phyloP scores from a whole-genome alignment of 2,329 filamentous ascomycete genomes.

The Cladosporium phlei region DNA sequence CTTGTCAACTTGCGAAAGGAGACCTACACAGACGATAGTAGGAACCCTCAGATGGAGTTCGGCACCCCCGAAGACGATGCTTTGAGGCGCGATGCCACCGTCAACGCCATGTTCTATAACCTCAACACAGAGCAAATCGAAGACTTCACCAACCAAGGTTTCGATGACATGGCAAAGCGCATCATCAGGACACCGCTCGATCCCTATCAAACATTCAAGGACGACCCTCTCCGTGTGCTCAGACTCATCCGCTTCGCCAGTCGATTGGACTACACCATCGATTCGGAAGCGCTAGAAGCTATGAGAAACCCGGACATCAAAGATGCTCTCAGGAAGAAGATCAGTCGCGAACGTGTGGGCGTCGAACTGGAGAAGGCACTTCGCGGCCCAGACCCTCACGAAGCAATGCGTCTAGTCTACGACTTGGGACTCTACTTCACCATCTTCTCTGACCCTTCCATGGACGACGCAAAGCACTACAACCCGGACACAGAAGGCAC shows the following conservation, averaged over 20 bases:
- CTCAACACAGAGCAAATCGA: slow-evolving; percentile 73
- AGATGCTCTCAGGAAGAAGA: slow-evolving; percentile 74
- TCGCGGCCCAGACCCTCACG: slow-evolving; percentile 61
- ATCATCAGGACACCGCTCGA: slow-evolving; percentile 82
- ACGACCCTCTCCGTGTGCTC: slow-evolving; percentile 84
- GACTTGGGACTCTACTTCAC: slow-evolving; percentile 63
- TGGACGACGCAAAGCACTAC: slow-evolving; percentile 43
- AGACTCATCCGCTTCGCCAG: slow-evolving; percentile 87
- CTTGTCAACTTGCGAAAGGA: slow-evolving; percentile 93
- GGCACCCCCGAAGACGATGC: slow-evolving; percentile 90
- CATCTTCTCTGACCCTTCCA: slow-evolving; percentile 66
- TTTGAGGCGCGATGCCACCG: slow-evolving; percentile 79
- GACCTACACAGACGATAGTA: slow-evolving; percentile 80
- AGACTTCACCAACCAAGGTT: slow-evolving; percentile 72
- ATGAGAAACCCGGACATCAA: slow-evolving; percentile 81
- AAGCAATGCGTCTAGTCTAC: slow-evolving; percentile 62
- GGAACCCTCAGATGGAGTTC: slow-evolving; percentile 90
- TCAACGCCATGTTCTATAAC: slow-evolving; percentile 96
- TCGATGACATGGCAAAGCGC: slow-evolving; percentile 66
- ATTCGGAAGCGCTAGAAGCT: slow-evolving; percentile 59
- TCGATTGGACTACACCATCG: slow-evolving; percentile 73
- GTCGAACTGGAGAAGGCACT: slow-evolving; percentile 90
- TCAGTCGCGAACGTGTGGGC: slow-evolving; percentile 84
- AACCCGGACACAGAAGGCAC: slow-evolving; percentile 58
- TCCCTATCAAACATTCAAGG: slow-evolving; percentile 86